phyloP scores from a whole-genome alignment of 345 rosid species.

The Syzygium grande region DNA sequence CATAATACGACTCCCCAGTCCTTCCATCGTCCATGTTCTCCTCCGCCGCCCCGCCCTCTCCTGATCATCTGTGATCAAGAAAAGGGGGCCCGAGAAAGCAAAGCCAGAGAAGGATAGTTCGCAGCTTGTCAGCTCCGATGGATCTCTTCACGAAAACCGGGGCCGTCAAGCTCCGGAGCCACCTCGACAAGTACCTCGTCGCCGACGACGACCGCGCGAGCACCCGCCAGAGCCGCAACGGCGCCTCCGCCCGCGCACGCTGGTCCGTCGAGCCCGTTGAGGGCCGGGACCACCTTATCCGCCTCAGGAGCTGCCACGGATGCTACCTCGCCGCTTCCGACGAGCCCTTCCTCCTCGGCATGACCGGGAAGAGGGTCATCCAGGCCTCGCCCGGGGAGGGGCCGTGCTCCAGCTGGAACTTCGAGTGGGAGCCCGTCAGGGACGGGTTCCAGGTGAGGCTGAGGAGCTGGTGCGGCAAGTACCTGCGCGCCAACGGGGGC shows the following conservation, averaged over 20 bases:
- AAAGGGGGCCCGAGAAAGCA: neutral
- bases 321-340: slow-evolving; percentile 72
- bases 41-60: neutral
- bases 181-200: slow-evolving; percentile 69
- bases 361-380: slow-evolving; percentile 68
- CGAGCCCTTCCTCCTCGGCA: slow-evolving; percentile 64
- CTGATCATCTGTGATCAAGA: neutral
- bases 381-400: slow-evolving; percentile 35
- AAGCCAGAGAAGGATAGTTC: neutral
- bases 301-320: slow-evolving; percentile 52
- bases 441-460: slow-evolving; percentile 47
- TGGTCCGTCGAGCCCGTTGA: slow-evolving; percentile 73
- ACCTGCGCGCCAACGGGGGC: slow-evolving; percentile 41
- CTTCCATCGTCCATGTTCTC: neutral
- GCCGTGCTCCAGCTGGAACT: slow-evolving; percentile 29
- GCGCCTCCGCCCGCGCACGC: slow-evolving; percentile 29
- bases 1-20: neutral
- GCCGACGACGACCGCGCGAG: slow-evolving; percentile 65
- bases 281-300: slow-evolving; percentile 27
- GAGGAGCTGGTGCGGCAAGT: slow-evolving; percentile 31
- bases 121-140: slow-evolving; percentile 17
- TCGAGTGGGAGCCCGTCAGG: slow-evolving; percentile 73
- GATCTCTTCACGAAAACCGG: slow-evolving; percentile 58
- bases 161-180: slow-evolving; percentile 72
- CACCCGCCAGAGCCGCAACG: slow-evolving; percentile 70